Base-by-base conservation (phyloP, 1,284 basidiomycete genomes). In the Sanghuangporus baumii region DNA sequence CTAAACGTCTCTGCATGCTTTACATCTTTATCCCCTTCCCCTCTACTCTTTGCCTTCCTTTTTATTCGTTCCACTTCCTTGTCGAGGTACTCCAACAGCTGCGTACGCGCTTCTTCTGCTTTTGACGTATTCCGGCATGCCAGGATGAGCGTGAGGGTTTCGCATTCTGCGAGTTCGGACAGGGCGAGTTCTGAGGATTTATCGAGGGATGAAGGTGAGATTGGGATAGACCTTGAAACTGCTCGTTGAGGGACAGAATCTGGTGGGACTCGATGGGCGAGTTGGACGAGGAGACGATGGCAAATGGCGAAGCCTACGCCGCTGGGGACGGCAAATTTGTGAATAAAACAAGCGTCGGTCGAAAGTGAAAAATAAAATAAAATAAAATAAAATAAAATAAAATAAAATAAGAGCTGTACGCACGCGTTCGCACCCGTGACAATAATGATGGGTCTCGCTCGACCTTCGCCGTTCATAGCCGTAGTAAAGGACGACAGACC, bases 281-380 rank as follows among this genome's bases (percentile, higher is more conserved):
- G 79, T 70, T 93, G 88, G 66, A 79, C 74, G 55, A 96, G 79
- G 6, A 96, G 81, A 57, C 92, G 87, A 64, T 90, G 85, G 75
- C 93, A 94, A 56, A 93, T 88, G 1, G 91, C 93, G 70, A 89
- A 54, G 11, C 93, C 94, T 36, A 95, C 81, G 61, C 94, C 93
- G 58, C 94, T 95, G 72, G 2, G 59, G 47, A 16, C 41, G n/a
- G 40, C 38, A 26, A 37, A 57, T 48, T 65, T 36, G 37, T 57
- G 41, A 55, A 20, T 26, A 34, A 16, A 3, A 38, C 51, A 23
- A 54, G 18, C n/a, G 23, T 34, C 48, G 52, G 3, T 36, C 51
- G 9, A 14, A 11, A 51, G 16, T 54, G 26, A 41, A 46, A n/a
- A 9, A 46, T 5, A 46, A 46, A 46, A 46, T 14, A 18, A 46